Percentiles rank a stretch among this genome's conserved stretches.
Evolutionary conservation across 192 early-diverging fungal species (phyloP).

Genomic region (Podila epigama): DNA sequence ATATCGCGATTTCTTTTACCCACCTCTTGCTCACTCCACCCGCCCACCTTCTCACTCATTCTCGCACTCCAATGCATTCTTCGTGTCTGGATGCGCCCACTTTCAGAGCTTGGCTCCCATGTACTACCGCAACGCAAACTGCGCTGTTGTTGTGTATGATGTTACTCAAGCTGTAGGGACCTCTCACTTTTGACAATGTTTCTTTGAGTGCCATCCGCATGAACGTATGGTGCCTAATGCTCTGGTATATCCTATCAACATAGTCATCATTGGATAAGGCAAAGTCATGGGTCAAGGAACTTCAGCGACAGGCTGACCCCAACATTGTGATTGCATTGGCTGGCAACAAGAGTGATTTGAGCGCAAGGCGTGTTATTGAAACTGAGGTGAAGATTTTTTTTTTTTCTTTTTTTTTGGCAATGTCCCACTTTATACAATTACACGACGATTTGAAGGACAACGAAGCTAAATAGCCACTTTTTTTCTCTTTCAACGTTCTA

Average conservation of each 20-base stretch:
- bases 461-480: neutral
- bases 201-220: neutral
- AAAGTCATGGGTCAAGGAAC: conserved; percentile 77
- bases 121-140: conserved; percentile 78
- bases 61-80: too few relatives aligned
- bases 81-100: too few relatives aligned
- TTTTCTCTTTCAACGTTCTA: conserved; percentile 3
- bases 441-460: too few relatives aligned
- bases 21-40: conserved; percentile 2
- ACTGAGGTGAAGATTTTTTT: conserved; percentile 56
- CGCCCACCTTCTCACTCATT: too few relatives aligned
- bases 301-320: conserved; percentile 76
- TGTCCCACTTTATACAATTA: neutral
- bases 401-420: neutral
- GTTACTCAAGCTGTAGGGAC: conserved; percentile 72
- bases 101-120: conserved; percentile 72
- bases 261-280: conserved; percentile 74
- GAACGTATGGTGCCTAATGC: neutral
- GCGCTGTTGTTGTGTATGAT: conserved; percentile 78
- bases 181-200: neutral
- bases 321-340: conserved; percentile 78
- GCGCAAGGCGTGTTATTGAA: conserved; percentile 70
- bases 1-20: neutral
- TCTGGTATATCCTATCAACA: neutral
- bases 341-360: conserved; percentile 74